A percentile compares a stretch with the other conserved stretches of the same genome.
Evolutionary conservation across 2,329 filamentous ascomycete genomes (phyloP).

Genomic region (Monosporascus sp.): DNA sequence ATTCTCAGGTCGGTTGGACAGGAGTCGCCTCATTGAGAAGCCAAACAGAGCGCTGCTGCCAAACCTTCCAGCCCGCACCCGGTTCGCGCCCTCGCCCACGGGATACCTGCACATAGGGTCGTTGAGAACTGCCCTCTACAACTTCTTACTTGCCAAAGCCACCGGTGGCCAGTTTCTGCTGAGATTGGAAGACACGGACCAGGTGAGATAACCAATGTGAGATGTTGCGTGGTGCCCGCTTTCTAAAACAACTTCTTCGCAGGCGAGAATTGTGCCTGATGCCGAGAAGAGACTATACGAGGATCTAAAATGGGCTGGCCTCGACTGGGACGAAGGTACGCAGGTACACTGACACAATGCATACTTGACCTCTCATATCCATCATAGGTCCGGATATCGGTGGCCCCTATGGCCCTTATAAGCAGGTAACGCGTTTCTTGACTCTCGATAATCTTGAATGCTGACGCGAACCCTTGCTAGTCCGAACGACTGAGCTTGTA

Average conservation of each 20-base stretch:
- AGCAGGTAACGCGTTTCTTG: conserved; percentile 52
- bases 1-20: conserved; percentile 20
- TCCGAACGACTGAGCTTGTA: conserved; percentile 77
- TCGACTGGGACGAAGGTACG: conserved; percentile 87
- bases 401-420: conserved; percentile 79
- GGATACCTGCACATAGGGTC: conserved; percentile 91
- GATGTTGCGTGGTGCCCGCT: not conserved
- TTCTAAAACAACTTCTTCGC: conserved; percentile 6
- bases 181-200: conserved; percentile 92
- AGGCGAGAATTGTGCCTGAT: conserved; percentile 76
- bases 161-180: conserved; percentile 88
- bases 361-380: conserved; percentile 11
- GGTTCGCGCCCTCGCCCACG: conserved; percentile 94
- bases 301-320: conserved; percentile 82
- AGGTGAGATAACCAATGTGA: conserved; percentile 46
- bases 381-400: conserved; percentile 67
- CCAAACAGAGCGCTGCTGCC: conserved; percentile 35
- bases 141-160: conserved; percentile 81
- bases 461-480: conserved; percentile 33
- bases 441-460: not conserved
- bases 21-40: conserved; percentile 10
- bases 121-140: conserved; percentile 88
- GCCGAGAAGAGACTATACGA: conserved; percentile 73
- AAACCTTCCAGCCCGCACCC: conserved; percentile 61
- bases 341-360: not conserved